A percentile compares a stretch with the other conserved stretches of the same genome.
Conservation (phyloP, 371 early-diverging fungal genomes). For the Encephalitozoon intestinalis region DNA sequence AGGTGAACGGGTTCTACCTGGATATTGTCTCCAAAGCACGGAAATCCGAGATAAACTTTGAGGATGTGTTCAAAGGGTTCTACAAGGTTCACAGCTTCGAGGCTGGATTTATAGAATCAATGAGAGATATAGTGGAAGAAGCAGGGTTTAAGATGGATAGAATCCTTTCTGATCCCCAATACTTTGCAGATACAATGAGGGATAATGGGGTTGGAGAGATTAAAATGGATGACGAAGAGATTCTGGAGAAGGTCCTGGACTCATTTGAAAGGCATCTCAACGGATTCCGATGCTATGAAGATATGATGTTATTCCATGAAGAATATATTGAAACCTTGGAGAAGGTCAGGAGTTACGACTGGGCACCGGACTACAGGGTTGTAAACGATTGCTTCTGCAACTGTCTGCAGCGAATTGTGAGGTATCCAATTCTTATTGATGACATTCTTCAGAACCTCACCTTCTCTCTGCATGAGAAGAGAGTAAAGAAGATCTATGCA, state of each 20-base stretch:
- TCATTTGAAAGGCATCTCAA: not conserved
- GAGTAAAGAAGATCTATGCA: not conserved
- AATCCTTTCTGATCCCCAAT: not conserved
- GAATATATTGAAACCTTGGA: not conserved
- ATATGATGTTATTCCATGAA: not conserved
- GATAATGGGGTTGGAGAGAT: too few species aligned
- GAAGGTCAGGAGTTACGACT: not conserved
- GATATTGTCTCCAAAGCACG: not conserved
- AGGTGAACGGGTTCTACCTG: not conserved
- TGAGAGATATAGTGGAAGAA: not conserved
- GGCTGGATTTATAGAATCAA: not conserved
- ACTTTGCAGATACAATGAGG: too few species aligned
- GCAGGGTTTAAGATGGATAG: not conserved
- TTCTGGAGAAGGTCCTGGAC: not conserved
- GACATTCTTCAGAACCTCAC: not conserved
- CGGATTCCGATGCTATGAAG: not conserved
- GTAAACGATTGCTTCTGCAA: not conserved
- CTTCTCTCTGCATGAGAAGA: not conserved
- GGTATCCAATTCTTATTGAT: not conserved
- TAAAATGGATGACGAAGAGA: not conserved
- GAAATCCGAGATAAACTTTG: not conserved
- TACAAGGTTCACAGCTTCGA: not conserved
- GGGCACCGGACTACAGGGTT: not conserved
- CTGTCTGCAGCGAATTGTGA: slow-evolving; percentile 2
- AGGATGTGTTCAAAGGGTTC: not conserved